These are phyloP conservation scores for Smithsoniella earleae DNA, from an alignment of 163 green algal genomes.

Conservation along the genomic window DNA sequence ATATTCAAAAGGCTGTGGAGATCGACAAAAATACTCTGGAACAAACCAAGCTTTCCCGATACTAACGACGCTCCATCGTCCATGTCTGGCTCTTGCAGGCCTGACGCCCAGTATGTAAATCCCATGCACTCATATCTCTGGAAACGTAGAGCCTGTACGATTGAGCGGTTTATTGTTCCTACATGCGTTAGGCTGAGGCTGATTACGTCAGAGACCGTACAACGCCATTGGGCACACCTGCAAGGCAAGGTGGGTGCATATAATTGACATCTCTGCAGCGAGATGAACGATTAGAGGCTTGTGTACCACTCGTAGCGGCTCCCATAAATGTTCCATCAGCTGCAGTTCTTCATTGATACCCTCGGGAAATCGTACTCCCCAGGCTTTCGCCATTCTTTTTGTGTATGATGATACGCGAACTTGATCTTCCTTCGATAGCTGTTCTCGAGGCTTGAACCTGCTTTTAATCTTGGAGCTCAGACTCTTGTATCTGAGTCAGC, in stretches of 20 bases:
- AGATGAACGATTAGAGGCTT: conserved; percentile 17
- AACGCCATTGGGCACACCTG: neutral
- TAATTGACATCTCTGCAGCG: conserved; percentile 14
- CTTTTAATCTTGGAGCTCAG: too few relatives aligned
- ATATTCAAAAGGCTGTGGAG: conserved; percentile 17
- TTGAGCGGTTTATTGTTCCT: neutral
- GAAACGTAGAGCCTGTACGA: conserved; percentile 1
- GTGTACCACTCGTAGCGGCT: conserved; percentile 18
- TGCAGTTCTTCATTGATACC: conserved; percentile 26
- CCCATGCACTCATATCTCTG: conserved; percentile 29
- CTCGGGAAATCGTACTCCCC: neutral
- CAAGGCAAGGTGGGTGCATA: neutral
- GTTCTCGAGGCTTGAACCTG: neutral
- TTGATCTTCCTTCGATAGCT: conserved; percentile 15
- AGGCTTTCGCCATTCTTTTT: neutral
- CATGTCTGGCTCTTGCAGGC: neutral
- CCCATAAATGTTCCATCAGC: conserved; percentile 22
- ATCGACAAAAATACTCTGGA: conserved; percentile 13
- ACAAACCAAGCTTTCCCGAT: neutral
- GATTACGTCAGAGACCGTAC: neutral
- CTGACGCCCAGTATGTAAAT: conserved; percentile 27
- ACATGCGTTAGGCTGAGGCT: neutral
- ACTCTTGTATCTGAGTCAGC: neutral
- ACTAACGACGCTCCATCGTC: neutral
- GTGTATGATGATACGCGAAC: neutral